These are phyloP conservation scores for Trichoderma gracile DNA, from an alignment of 2,329 filamentous ascomycete species.

Conservation along the genomic window DNA sequence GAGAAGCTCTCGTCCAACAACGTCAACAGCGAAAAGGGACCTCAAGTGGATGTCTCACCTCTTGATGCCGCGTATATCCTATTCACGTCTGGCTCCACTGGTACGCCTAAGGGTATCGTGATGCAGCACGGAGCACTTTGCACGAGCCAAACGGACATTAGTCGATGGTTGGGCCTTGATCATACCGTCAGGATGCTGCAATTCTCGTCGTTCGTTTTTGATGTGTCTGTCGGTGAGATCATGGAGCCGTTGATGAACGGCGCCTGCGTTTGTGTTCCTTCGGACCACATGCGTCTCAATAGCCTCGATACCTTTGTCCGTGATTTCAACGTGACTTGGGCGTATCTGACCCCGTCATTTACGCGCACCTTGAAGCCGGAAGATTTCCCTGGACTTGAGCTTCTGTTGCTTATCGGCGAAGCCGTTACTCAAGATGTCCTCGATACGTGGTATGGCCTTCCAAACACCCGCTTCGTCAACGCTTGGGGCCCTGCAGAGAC, in stretches of 20 bases:
- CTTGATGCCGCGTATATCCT: slow-evolving; percentile 2
- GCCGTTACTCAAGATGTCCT: slow-evolving; percentile 18
- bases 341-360: slow-evolving; percentile 24
- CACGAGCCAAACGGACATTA: not conserved
- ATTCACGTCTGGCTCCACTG: slow-evolving; percentile 23
- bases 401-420: slow-evolving; percentile 25
- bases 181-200: slow-evolving; percentile 8
- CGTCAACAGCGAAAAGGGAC: not conserved
- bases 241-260: slow-evolving; percentile 20
- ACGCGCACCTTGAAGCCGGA: not conserved
- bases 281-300: slow-evolving; percentile 25
- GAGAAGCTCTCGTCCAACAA: not conserved
- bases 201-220: slow-evolving; percentile 24
- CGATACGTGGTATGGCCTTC: slow-evolving; percentile 23
- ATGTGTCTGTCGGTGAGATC: slow-evolving; percentile 24
- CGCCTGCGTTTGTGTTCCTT: slow-evolving; percentile 16
- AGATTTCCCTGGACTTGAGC: slow-evolving; percentile 16
- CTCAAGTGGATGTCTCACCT: not conserved
- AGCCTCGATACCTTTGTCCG: slow-evolving; percentile 21
- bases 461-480: slow-evolving; percentile 26
- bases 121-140: slow-evolving; percentile 20
- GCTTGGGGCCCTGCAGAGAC: slow-evolving; percentile 30
- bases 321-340: slow-evolving; percentile 19
- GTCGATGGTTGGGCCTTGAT: not conserved
- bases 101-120: slow-evolving; percentile 14